Base-by-base conservation (phyloP, 805 yeast genomes). In the Teunomyces gatunensis region DNA sequence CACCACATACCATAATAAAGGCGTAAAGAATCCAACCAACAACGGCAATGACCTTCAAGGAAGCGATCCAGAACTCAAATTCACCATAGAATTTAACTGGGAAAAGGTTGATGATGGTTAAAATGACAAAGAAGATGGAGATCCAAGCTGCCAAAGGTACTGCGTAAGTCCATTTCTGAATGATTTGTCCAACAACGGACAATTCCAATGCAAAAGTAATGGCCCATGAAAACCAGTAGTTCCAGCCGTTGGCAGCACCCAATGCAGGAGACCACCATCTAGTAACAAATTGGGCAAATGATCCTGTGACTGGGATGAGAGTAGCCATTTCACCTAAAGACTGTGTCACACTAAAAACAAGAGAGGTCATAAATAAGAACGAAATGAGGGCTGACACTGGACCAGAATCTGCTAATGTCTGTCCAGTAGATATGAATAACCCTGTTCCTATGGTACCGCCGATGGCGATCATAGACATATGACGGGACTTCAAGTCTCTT, bases 361-460 rank as follows among this genome's bases (percentile, higher is more conserved):
- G 59, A 1, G 85, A 63, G 32, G 85, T 88, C 76, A 85, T 83
- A 63, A 83, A 83, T 13, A 81, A 42, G 56, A 81, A 86, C 2
- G 88, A 77, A 42, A 86, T 80, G 23, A 86, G 65, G 4, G 87
- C 69, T 45, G 80, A 79, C 9, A 81, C 90, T 1, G 91, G 91
- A 18, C 92, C 92, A 12, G 87, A 83, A 28, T 68, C 58, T 2
- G 65, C 55, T 27, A 85, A 59, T 2, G 87, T 82, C 3, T 75
- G 59, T 4, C 83, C 73, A 35, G 84, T 77, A 60, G 87, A 83
- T 42, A 86, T 80, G 71, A 85, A 84, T 35, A 85, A 71, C 63
- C 91, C 91, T 2, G 90, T 84, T 57, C 91, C 91, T 51, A 86
- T 84, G 29, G 90, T 83, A 52, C 90, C 91, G 51, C 91, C 92